Base-by-base conservation (phyloP, 306 rosid species). In the Chamaecrista fasciculata region DNA sequence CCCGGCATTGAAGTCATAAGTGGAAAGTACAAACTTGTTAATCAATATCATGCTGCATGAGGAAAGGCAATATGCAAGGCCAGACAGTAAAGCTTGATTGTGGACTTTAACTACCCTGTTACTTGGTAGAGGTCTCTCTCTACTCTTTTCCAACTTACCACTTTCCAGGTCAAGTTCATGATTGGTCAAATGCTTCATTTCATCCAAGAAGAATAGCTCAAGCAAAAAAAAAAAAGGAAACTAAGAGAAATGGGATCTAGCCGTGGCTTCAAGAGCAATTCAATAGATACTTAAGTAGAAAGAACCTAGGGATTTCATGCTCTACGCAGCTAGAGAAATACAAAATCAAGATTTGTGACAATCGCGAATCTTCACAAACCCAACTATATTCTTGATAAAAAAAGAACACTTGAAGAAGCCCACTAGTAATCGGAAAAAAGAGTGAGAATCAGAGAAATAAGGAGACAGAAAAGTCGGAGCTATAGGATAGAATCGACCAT, bases 21-120 rank as follows among this genome's bases (percentile, higher is more conserved):
- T 87, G 46, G 99, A 94, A 84, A 91, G 97, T 71, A 94, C 95
- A 67, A 85, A 84, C 82, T 91, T 94, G 84, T 94, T 94, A 66
- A 94, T 78, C 74, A 94, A 77, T 62, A 94, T 94, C 99, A 94
- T 94, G 76, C 99, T 80, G 78, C 99, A 94, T 0, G 99, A 94
- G 31, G 99, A 91, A 62, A 91, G 23, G 62, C 99, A 91, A 76
- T 94, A 94, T 6, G 96, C 99, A 39, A 91, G 81, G 60, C 97
- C 99, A 71, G 99, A 81, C 71, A 94, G 74, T 14, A 95, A 82
- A 44, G 99, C 99, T 77, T 84, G 96, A 75, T 95, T 94, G 31
- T 52, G 83, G 51, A 87, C 58, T 79, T 82, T 82, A 23, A 80
- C 78, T 69, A 59, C 87, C 86, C 81, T 85, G 43, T 37, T 70